Conservation (phyloP, 2,329 filamentous ascomycete genomes). For the Thelonectria blattea region DNA sequence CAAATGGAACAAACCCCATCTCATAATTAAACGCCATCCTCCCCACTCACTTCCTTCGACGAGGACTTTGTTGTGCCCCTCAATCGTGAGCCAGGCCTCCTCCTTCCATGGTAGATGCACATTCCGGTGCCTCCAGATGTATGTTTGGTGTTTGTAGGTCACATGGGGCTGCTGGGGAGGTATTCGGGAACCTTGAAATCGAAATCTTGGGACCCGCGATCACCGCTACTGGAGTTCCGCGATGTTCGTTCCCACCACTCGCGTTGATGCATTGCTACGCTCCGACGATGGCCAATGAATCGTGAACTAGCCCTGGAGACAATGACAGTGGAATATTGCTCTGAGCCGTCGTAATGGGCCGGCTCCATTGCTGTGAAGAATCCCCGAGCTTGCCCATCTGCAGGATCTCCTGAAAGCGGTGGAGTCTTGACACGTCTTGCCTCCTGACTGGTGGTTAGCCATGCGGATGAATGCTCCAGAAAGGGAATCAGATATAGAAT, state of each 20-base stretch:
- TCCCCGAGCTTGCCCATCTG: constrained; percentile 45
- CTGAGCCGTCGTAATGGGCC: constrained; percentile 27
- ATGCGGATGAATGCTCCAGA: neutral
- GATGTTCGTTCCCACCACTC: constrained; percentile 48
- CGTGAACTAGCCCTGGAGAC: constrained; percentile 22
- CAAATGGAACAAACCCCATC: neutral
- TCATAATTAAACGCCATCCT: neutral
- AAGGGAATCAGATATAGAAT: neutral
- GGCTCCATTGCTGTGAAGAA: constrained; percentile 52
- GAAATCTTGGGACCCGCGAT: constrained; percentile 40
- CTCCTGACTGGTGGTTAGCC: constrained; percentile 47
- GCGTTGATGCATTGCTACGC: constrained; percentile 33
- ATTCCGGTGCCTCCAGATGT: constrained; percentile 53
- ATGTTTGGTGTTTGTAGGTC: constrained; percentile 55
- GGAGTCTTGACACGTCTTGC: constrained; percentile 56
- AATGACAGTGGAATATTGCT: neutral
- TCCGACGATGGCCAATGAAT: constrained; percentile 31
- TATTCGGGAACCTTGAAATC: constrained; percentile 59
- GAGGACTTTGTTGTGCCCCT: neutral
- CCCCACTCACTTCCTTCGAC: neutral
- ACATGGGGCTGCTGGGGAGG: constrained; percentile 57
- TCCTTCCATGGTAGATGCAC: constrained; percentile 57
- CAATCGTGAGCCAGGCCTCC: constrained; percentile 27
- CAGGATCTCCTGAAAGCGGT: constrained; percentile 48
- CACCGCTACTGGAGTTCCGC: constrained; percentile 29